A percentile compares a stretch with the other conserved stretches of the same genome.
These are phyloP conservation scores for Penicillium silybi DNA, from an alignment of 495 filamentous ascomycete species.

Conservation along the genomic window DNA sequence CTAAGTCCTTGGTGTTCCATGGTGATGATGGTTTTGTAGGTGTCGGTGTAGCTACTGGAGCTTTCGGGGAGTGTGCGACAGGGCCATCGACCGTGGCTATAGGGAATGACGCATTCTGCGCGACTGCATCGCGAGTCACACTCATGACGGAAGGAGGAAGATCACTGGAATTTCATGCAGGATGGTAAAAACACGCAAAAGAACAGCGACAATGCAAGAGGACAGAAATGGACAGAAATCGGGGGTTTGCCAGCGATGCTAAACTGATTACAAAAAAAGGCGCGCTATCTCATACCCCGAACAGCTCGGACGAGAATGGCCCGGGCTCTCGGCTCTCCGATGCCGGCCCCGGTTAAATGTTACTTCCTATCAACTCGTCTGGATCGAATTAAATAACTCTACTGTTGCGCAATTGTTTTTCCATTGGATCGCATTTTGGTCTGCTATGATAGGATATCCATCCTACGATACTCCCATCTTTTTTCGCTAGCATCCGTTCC, in stretches of 20 bases:
- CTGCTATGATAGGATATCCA: too few relatives aligned
- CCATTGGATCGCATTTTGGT: too few relatives aligned
- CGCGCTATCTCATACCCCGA: constrained; percentile 1
- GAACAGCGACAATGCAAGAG: not conserved
- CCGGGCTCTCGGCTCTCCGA: constrained; percentile 31
- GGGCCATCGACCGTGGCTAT: constrained; percentile 26
- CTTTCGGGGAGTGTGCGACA: constrained; percentile 6
- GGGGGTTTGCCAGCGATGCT: constrained; percentile 7
- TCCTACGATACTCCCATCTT: too few relatives aligned
- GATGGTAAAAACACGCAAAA: not conserved
- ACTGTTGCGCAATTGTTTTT: not conserved
- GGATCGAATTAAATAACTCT: not conserved
- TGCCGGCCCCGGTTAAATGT: constrained; percentile 34
- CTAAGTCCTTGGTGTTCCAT: constrained; percentile 79
- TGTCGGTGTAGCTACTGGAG: not conserved
- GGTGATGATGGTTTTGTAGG: constrained; percentile 7
- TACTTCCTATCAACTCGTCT: constrained; percentile 13
- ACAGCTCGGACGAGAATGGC: constrained; percentile 29
- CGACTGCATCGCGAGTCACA: constrained; percentile 34
- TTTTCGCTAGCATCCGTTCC: not conserved
- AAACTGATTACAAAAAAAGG: constrained; percentile 19
- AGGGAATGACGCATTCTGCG: constrained; percentile 26
- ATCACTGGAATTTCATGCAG: constrained; percentile 1
- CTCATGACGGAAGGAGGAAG: constrained; percentile 7
- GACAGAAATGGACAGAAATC: not conserved